These are phyloP conservation scores for Erythrophleum fordii DNA, from an alignment of 306 rosid genomes.

Conservation along the genomic window DNA sequence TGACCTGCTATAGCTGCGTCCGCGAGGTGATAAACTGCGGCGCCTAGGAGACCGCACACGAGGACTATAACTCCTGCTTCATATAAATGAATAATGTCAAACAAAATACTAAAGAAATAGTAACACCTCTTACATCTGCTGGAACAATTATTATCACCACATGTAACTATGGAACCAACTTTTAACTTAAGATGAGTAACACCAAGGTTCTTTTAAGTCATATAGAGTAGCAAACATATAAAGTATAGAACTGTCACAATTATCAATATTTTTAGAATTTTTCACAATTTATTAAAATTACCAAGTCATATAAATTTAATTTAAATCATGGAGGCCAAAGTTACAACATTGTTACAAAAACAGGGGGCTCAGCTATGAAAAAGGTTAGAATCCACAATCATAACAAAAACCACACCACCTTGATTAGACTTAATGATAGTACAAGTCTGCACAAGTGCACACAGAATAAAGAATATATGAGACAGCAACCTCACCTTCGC, in stretches of 20 bases:
- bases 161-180: not conserved
- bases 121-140: not conserved
- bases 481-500: conserved; percentile 62
- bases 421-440: not conserved
- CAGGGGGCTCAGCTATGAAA: not conserved
- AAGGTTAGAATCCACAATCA: not conserved
- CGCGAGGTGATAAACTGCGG: conserved; percentile 92
- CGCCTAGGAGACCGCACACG: conserved; percentile 91
- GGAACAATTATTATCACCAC: not conserved
- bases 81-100: conserved; percentile 32
- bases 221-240: not conserved
- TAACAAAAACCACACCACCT: not conserved
- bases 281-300: not conserved
- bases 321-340: conserved; percentile 1
- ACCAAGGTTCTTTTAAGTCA: not conserved
- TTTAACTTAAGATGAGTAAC: not conserved
- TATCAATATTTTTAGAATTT: not conserved
- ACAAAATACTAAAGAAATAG: not conserved
- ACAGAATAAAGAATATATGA: not conserved
- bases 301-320: not conserved
- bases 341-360: not conserved
- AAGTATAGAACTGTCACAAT: not conserved
- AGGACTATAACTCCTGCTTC: conserved; percentile 88
- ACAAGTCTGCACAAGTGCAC: not conserved
- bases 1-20: conserved; percentile 90